phyloP scores from a whole-genome alignment of 441 rosid species.

The Hypseocharis bilobata region DNA sequence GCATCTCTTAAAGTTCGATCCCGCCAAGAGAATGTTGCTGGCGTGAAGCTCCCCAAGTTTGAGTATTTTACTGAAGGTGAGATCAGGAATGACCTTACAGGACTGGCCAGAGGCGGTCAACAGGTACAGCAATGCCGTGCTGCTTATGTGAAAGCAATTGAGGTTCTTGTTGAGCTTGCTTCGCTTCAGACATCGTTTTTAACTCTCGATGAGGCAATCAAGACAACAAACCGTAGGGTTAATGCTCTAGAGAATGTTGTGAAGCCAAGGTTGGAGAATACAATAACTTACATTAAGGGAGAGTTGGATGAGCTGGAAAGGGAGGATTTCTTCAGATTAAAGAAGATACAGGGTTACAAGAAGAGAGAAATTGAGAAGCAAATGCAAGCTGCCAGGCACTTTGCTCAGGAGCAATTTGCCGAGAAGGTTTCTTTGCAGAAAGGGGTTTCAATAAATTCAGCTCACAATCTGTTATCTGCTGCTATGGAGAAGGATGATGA shows the following conservation, averaged over 20 bases:
- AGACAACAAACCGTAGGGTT: no score
- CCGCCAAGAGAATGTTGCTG: conserved; percentile 22
- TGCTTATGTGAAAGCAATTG: conserved; percentile 23
- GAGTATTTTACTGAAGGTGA: conserved; percentile 23
- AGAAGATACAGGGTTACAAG: conserved; percentile 20
- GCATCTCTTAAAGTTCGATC: conserved; percentile 22
- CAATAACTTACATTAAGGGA: no score
- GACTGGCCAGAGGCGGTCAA: conserved; percentile 25
- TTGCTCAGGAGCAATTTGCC: conserved; percentile 21
- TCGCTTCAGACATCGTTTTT: conserved; percentile 23
- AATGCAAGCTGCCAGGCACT: conserved; percentile 22
- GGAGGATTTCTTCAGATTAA: no score
- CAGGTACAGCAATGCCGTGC: conserved; percentile 20
- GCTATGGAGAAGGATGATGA: conserved; percentile 20
- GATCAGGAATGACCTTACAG: conserved; percentile 22
- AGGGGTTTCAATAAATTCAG: conserved; percentile 17
- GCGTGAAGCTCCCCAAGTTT: conserved; percentile 25
- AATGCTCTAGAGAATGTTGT: no score
- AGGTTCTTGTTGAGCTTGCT: conserved; percentile 24
- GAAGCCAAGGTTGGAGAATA: no score
- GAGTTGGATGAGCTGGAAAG: no score
- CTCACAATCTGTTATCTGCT: conserved; percentile 19
- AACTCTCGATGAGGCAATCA: conserved; percentile 27
- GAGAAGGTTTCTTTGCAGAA: conserved; percentile 25
- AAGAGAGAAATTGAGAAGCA: no score